A percentile compares a stretch with the other conserved stretches of the same genome.
These are phyloP conservation scores for Heterobasidion occidentale DNA, from an alignment of 1,284 basidiomycete species.

Conservation along the genomic window DNA sequence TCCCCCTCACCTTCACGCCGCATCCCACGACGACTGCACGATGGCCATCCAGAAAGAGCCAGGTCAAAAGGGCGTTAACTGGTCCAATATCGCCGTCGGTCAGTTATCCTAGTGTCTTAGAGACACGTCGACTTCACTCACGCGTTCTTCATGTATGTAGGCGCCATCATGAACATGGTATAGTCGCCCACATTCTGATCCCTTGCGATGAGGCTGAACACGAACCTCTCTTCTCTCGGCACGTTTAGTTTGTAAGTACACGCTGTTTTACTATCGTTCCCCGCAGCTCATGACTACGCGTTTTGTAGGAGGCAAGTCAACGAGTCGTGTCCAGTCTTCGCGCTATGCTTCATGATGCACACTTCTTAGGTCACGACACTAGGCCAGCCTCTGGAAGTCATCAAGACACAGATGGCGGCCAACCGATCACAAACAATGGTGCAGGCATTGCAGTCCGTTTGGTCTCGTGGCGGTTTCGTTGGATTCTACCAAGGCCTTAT, in stretches of 20 bases:
- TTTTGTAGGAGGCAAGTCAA: constrained; percentile 37
- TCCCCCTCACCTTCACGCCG: constrained; percentile 12
- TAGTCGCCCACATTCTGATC: background rate
- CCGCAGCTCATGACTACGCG: constrained; percentile 10
- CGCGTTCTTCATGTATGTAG: constrained; percentile 30
- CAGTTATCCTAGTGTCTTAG: constrained; percentile 21
- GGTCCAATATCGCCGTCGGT: constrained; percentile 99
- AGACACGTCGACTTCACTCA: constrained; percentile 11
- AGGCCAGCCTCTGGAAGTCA: constrained; percentile 95
- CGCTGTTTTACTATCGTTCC: constrained; percentile 2
- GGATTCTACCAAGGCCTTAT: constrained; percentile 99
- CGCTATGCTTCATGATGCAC: background rate
- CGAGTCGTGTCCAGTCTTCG: background rate
- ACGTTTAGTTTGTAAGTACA: constrained; percentile 49
- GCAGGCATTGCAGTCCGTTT: constrained; percentile 82
- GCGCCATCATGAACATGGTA: constrained; percentile 96
- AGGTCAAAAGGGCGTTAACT: constrained; percentile 91
- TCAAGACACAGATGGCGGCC: constrained; percentile 99
- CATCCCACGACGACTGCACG: constrained; percentile 15
- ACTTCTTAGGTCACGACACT: constrained; percentile 83
- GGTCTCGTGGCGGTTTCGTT: constrained; percentile 82
- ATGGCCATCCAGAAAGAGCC: constrained; percentile 81
- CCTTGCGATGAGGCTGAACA: constrained; percentile 1
- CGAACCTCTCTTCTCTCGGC: background rate
- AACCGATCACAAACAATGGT: constrained; percentile 88